Evolutionary conservation across 1,284 basidiomycete genomes (phyloP).

Genomic region (Melampsora allii-populina): DNA sequence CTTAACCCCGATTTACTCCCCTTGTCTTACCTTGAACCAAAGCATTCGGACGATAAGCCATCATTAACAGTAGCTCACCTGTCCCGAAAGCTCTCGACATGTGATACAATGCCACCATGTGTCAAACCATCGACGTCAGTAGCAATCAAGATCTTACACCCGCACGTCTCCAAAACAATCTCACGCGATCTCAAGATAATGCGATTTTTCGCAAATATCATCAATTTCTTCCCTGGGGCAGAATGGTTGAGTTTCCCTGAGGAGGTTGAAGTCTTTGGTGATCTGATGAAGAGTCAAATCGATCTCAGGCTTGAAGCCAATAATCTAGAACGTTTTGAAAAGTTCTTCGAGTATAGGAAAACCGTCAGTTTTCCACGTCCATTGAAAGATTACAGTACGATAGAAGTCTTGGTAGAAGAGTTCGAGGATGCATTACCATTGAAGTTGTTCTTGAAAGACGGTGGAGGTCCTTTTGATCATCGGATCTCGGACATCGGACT

Average conservation of each 20-base stretch:
- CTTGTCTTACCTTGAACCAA: slow-evolving; percentile 67
- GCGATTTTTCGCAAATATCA: slow-evolving; percentile 78
- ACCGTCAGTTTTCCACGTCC: slow-evolving; percentile 88
- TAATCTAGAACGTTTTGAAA: slow-evolving; percentile 79
- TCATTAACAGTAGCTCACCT: slow-evolving; percentile 45
- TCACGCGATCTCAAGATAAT: slow-evolving; percentile 88
- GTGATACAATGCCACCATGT: slow-evolving; percentile 59
- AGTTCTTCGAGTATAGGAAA: slow-evolving; percentile 71
- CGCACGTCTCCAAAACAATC: slow-evolving; percentile 74
- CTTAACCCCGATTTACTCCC: slow-evolving; percentile 79
- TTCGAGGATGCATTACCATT: slow-evolving; percentile 89
- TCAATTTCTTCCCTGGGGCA: slow-evolving; percentile 85
- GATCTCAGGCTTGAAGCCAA: slow-evolving; percentile 86
- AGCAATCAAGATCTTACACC: slow-evolving; percentile 95
- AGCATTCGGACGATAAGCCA: slow-evolving; percentile 56
- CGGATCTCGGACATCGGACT: slow-evolving; percentile 87
- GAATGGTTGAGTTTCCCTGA: slow-evolving; percentile 95
- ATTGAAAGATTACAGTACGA: slow-evolving; percentile 70
- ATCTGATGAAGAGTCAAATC: slow-evolving; percentile 96
- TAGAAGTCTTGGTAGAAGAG: slow-evolving; percentile 84
- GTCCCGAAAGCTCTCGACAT: slow-evolving; percentile 55
- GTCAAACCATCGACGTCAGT: slow-evolving; percentile 75
- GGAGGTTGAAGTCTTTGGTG: slow-evolving; percentile 88
- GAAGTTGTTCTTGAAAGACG: slow-evolving; percentile 79
- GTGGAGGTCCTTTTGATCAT: slow-evolving; percentile 85